Evolutionary conservation across 1,139 yeast genomes (phyloP).

Genomic region (Candida tunisiensis): DNA sequence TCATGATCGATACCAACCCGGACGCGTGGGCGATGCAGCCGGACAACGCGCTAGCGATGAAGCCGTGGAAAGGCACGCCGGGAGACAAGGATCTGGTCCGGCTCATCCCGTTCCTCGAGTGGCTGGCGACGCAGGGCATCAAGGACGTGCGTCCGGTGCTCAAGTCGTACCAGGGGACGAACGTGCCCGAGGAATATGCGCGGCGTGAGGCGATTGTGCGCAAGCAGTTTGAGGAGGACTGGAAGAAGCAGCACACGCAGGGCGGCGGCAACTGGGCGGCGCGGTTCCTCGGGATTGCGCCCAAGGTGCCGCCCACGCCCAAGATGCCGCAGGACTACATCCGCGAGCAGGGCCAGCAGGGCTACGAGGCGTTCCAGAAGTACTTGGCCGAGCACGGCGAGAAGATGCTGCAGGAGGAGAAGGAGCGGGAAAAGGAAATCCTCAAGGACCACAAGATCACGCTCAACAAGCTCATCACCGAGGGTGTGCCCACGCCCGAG

Average conservation of each 20-base stretch:
- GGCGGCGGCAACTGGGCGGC: constrained; percentile 35
- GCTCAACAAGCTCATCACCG: constrained; percentile 66
- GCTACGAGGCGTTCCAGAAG: constrained; percentile 70
- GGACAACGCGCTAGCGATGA: constrained; percentile 72
- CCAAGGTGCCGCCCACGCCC: constrained; percentile 35
- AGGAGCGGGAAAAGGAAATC: constrained; percentile 63
- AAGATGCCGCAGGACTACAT: constrained; percentile 85
- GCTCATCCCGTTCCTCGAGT: constrained; percentile 86
- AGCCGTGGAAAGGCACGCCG: constrained; percentile 74
- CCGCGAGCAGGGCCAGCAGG: constrained; percentile 86
- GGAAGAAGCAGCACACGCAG: constrained; percentile 28
- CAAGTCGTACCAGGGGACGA: constrained; percentile 45
- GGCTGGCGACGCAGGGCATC: constrained; percentile 81
- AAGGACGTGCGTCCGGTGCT: constrained; percentile 84
- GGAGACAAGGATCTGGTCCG: constrained; percentile 61
- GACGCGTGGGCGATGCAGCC: constrained; percentile 73
- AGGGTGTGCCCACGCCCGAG: constrained; percentile 76
- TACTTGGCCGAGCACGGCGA: constrained; percentile 81
- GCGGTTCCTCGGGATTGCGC: constrained; percentile 44
- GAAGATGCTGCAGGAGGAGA: constrained; percentile 67
- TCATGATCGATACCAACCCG: constrained; percentile 64
- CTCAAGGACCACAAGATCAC: constrained; percentile 66
- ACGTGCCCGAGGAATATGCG: constrained; percentile 64
- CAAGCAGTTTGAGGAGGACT: constrained; percentile 51
- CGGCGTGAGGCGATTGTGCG: constrained; percentile 65